Evolutionary conservation across 441 rosid genomes (phyloP).

Genomic region (Gossypium schwendimanii): DNA sequence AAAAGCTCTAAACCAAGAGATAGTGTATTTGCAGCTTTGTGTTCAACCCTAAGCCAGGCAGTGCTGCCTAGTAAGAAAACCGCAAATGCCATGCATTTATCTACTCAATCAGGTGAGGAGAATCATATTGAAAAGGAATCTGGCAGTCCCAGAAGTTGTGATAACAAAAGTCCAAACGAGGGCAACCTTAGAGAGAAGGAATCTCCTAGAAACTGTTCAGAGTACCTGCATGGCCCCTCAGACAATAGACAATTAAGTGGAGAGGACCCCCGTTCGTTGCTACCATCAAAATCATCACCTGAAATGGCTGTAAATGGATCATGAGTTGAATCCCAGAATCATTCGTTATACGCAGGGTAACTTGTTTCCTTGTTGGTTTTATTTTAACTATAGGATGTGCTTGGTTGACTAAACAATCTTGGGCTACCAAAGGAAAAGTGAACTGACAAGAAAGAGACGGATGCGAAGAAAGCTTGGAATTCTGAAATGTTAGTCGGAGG

Average conservation of each 20-base stretch:
- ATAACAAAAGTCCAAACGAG: conserved; percentile 35
- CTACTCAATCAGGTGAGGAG: conserved; percentile 26
- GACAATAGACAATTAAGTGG: conserved; percentile 63
- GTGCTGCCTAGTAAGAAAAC: conserved; percentile 67
- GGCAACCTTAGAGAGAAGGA: conserved; percentile 53
- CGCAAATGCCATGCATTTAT: conserved; percentile 21
- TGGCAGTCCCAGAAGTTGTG: conserved; percentile 21
- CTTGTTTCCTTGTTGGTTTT: neutral
- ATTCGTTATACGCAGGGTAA: neutral
- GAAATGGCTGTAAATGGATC: conserved; percentile 96
- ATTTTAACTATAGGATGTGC: neutral
- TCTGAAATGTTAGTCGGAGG: conserved; percentile 2
- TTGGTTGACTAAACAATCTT: neutral
- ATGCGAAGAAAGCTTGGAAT: neutral
- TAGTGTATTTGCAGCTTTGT: conserved; percentile 65
- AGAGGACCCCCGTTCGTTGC: conserved; percentile 49
- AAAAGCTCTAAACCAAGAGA: conserved; percentile 56
- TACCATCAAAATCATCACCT: conserved; percentile 70
- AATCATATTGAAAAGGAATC: conserved; percentile 29
- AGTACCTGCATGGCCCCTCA: conserved; percentile 39
- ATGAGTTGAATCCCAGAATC: conserved; percentile 20
- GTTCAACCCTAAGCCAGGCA: conserved; percentile 84
- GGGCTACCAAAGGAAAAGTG: neutral
- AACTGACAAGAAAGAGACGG: neutral
- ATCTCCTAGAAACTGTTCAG: conserved; percentile 43